Evolutionary conservation across 805 yeast genomes (phyloP).

Genomic region (Myxozyma mucilagina): DNA sequence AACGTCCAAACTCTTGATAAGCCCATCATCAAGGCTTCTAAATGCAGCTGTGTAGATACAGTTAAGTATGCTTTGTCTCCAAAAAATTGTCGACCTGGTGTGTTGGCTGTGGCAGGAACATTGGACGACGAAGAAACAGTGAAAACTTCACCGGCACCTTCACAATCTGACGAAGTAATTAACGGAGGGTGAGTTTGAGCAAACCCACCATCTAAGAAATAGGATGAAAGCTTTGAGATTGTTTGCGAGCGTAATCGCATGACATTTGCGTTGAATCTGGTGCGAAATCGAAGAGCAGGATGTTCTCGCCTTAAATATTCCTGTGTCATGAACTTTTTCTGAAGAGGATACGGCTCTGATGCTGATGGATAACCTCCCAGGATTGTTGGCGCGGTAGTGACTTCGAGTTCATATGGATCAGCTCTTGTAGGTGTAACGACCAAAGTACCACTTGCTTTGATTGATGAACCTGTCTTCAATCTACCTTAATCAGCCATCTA

Average conservation of each 20-base stretch:
- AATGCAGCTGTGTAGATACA: conserved; percentile 88
- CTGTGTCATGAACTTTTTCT: conserved; percentile 69
- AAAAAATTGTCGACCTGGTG: conserved; percentile 48
- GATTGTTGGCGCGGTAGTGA: conserved; percentile 43
- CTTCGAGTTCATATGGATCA: conserved; percentile 50
- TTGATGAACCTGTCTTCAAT: conserved; percentile 34
- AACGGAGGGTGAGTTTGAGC: conserved; percentile 82
- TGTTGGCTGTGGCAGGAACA: not conserved
- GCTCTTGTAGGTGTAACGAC: conserved; percentile 23
- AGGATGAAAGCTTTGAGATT: conserved; percentile 54
- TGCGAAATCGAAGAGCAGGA: conserved; percentile 79
- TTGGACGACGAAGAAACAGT: conserved; percentile 42
- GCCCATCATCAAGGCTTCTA: conserved; percentile 77
- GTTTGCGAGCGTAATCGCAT: conserved; percentile 71
- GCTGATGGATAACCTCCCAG: conserved; percentile 42
- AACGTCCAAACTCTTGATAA: conserved; percentile 82
- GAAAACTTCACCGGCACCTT: conserved; percentile 95
- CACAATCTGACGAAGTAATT: conserved; percentile 88
- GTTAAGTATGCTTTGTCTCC: conserved; percentile 71
- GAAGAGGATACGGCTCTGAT: conserved; percentile 64
- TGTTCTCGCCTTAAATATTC: conserved; percentile 62
- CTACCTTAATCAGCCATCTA: conserved; percentile 16
- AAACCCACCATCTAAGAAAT: conserved; percentile 57
- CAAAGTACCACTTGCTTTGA: conserved; percentile 15
- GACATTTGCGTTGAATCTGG: conserved; percentile 62